These are phyloP conservation scores for Eudorina sp. DNA, from an alignment of 139 green algal species.

Conservation along the genomic window DNA sequence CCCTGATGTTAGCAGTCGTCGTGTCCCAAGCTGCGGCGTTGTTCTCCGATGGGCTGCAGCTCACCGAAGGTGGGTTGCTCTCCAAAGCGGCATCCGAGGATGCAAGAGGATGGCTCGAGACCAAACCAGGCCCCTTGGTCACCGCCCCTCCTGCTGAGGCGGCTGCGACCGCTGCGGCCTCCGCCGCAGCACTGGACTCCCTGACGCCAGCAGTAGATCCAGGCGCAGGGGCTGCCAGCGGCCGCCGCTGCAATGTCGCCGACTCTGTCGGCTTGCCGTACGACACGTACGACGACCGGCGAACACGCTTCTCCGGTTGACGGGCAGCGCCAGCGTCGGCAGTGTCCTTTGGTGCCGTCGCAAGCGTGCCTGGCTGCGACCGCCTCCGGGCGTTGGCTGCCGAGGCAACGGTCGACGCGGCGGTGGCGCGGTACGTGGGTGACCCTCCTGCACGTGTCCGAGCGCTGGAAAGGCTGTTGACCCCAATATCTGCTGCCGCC, in stretches of 20 bases:
- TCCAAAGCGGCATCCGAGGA: not conserved
- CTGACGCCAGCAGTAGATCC: not conserved
- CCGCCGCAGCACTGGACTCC: not conserved
- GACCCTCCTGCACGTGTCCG: too few relatives aligned
- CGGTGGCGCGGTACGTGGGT: too few relatives aligned
- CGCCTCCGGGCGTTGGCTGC: not conserved
- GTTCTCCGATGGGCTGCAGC: not conserved
- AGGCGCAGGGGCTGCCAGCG: not conserved
- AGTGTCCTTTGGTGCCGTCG: not conserved
- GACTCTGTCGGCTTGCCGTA: not conserved
- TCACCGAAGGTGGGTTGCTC: not conserved
- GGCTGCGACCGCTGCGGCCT: not conserved
- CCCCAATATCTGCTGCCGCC: not conserved
- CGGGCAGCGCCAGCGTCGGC: not conserved
- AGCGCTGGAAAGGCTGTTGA: too few relatives aligned
- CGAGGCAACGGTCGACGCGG: not conserved
- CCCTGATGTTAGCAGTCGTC: too few relatives aligned
- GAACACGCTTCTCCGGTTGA: not conserved
- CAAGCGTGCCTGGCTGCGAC: not conserved
- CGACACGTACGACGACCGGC: constrained; percentile 19
- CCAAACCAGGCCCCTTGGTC: not conserved
- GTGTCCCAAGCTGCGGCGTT: not conserved
- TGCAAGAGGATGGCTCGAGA: not conserved
- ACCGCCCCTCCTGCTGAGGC: not conserved
- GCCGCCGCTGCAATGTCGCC: not conserved